Percentiles rank a stretch among this genome's conserved stretches.
Conservation (phyloP, 129 eudicot genomes). For the Artemisia argyi region DNA sequence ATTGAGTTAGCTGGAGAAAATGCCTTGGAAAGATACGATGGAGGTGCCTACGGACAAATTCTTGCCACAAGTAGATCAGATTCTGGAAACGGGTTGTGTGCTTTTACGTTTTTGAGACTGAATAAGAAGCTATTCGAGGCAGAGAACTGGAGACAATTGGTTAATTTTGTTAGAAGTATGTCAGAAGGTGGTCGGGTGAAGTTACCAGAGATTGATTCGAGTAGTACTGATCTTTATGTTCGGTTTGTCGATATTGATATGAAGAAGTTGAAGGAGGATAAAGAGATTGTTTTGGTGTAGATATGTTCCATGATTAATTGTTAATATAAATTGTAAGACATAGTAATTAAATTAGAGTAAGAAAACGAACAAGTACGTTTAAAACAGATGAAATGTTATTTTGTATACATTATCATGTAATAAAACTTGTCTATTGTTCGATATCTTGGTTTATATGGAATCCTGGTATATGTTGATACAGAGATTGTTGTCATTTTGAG, state of each 20-base stretch:
- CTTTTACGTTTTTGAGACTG: constrained; percentile 79
- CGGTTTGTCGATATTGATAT: constrained; percentile 46
- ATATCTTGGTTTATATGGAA: background rate
- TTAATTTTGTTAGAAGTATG: constrained; percentile 79
- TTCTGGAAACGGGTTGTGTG: constrained; percentile 73
- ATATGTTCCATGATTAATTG: constrained; percentile 3
- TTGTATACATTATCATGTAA: constrained; percentile 13
- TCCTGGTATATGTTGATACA: background rate
- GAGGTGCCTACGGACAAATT: constrained; percentile 59
- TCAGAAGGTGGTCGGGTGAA: constrained; percentile 61
- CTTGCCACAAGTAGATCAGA: constrained; percentile 66
- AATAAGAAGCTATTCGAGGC: constrained; percentile 77
- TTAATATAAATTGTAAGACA: background rate
- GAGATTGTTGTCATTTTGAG: background rate
- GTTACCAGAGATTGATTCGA: constrained; percentile 56
- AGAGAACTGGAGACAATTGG: constrained; percentile 84
- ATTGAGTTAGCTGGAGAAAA: constrained; percentile 86
- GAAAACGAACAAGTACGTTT: background rate
- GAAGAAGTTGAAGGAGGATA: constrained; percentile 32
- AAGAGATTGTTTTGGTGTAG: constrained; percentile 58
- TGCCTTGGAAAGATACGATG: constrained; percentile 84
- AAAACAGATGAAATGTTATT: constrained; percentile 16
- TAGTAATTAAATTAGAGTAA: constrained; percentile 10
- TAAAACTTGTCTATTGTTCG: constrained; percentile 8
- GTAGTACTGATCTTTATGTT: constrained; percentile 70